Percentiles rank a stretch among this genome's conserved stretches.
Evolutionary conservation across 2,329 filamentous ascomycete species (phyloP).

Genomic region (Monilinia laxa): DNA sequence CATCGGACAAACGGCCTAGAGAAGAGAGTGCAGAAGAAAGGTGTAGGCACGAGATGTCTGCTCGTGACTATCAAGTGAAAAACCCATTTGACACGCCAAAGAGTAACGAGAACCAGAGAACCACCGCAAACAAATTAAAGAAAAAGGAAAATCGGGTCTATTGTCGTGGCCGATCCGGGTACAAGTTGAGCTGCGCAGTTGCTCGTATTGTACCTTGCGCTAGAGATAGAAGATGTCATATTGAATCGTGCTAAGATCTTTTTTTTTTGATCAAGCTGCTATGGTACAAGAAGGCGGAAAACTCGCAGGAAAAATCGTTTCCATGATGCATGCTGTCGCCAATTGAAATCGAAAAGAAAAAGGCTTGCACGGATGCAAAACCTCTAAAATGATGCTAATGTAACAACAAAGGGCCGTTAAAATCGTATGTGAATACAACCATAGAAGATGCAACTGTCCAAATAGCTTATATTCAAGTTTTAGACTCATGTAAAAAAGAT

Average conservation of each 20-base stretch:
- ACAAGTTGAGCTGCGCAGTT: conserved; percentile 40
- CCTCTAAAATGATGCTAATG: conserved; percentile 38
- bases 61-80: conserved; percentile 35
- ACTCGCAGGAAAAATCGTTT: conserved; percentile 30
- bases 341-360: conserved; percentile 34
- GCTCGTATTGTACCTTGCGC: conserved; percentile 40
- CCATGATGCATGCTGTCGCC: conserved; percentile 37
- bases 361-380: conserved; percentile 29
- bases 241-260: conserved; percentile 38
- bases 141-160: conserved; percentile 34
- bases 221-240: conserved; percentile 35
- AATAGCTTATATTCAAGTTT: conserved; percentile 12
- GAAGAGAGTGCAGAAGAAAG: conserved; percentile 32
- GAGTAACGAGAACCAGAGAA: conserved; percentile 27
- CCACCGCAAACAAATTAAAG: conserved; percentile 30
- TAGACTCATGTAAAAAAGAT: conserved; percentile 16
- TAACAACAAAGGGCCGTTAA: conserved; percentile 42
- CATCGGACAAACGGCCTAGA: conserved; percentile 11
- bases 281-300: conserved; percentile 40
- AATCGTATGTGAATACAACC: conserved; percentile 41
- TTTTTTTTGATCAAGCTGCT: conserved; percentile 37
- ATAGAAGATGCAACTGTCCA: conserved; percentile 29
- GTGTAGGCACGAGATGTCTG: conserved; percentile 37
- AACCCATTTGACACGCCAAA: conserved; percentile 30
- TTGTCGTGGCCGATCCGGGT: conserved; percentile 33